Conservation (phyloP, 23 red algal genomes). For the Gracilaria domingensis region DNA sequence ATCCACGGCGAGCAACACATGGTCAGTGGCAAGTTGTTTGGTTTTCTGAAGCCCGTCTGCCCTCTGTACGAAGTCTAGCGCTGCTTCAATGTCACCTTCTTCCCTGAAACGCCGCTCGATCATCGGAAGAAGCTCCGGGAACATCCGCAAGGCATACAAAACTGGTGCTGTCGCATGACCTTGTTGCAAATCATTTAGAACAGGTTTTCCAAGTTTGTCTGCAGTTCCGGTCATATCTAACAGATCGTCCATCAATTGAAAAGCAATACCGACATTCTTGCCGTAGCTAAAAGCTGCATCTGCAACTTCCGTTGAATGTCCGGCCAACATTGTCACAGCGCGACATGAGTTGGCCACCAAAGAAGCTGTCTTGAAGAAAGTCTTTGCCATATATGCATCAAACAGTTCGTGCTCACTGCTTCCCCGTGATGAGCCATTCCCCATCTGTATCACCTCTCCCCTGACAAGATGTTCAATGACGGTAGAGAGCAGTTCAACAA, state of each 20-base stretch:
- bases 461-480: conserved; percentile 98
- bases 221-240: conserved; percentile 80
- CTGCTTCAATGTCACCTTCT: conserved; percentile 71
- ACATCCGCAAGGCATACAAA: conserved; percentile 77
- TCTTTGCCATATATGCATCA: conserved; percentile 86
- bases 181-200: conserved; percentile 79
- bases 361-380: conserved; percentile 98
- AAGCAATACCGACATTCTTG: conserved; percentile 90
- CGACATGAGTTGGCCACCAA: conserved; percentile 95
- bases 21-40: conserved; percentile 78
- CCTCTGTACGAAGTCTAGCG: conserved; percentile 68
- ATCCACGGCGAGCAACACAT: conserved; percentile 57
- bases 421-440: background rate
- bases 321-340: conserved; percentile 88
- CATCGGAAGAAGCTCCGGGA: conserved; percentile 62
- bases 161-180: conserved; percentile 91
- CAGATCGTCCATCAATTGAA: conserved; percentile 96
- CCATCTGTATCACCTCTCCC: conserved; percentile 96
- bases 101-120: conserved; percentile 59
- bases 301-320: conserved; percentile 50
- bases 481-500: conserved; percentile 91
- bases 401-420: conserved; percentile 41
- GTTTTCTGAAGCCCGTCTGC: conserved; percentile 89
- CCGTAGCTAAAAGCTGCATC: conserved; percentile 90
- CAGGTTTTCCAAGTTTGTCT: conserved; percentile 89